Conservation (phyloP, 768 basidiomycete species). For the Tylopilus intermedius region DNA sequence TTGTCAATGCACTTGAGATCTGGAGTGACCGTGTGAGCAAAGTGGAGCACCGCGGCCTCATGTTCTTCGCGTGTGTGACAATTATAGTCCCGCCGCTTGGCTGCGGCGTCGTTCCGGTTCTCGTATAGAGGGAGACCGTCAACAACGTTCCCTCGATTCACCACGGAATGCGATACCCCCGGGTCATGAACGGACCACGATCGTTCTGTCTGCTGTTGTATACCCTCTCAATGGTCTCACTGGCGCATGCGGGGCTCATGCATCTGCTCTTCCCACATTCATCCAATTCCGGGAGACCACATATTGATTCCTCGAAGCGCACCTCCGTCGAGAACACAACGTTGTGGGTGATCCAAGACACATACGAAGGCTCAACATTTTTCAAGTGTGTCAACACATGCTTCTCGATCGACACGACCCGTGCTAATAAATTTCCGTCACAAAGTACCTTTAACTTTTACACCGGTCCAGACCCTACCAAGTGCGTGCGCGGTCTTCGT, state of each 20-base stretch:
- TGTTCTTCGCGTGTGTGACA: slow-evolving; percentile 17
- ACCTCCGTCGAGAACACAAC: slow-evolving; percentile 31
- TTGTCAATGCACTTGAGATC: background rate
- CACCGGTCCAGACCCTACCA: slow-evolving; percentile 58
- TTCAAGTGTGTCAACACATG: slow-evolving; percentile 53
- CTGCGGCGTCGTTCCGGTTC: slow-evolving; percentile 16
- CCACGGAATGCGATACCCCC: slow-evolving; percentile 15
- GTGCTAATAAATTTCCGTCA: slow-evolving; percentile 5
- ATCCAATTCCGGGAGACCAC: background rate
- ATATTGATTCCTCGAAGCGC: slow-evolving; percentile 13
- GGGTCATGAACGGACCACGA: background rate
- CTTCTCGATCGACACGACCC: background rate
- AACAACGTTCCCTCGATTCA: slow-evolving; percentile 4
- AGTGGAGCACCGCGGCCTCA: slow-evolving; percentile 12
- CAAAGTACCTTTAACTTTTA: slow-evolving; percentile 58
- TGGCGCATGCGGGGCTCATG: slow-evolving; percentile 13
- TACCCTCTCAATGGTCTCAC: slow-evolving; percentile 9
- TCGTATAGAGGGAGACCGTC: background rate
- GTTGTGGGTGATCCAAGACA: slow-evolving; percentile 65
- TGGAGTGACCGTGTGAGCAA: background rate
- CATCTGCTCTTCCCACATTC: slow-evolving; percentile 1
- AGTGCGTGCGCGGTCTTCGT: slow-evolving; percentile 31
- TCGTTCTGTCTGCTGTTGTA: slow-evolving; percentile 13
- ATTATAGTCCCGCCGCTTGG: slow-evolving; percentile 11
- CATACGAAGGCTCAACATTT: slow-evolving; percentile 60